Evolutionary conservation across 139 green algal genomes (phyloP).

Genomic region (Chlorella vulgaris): DNA sequence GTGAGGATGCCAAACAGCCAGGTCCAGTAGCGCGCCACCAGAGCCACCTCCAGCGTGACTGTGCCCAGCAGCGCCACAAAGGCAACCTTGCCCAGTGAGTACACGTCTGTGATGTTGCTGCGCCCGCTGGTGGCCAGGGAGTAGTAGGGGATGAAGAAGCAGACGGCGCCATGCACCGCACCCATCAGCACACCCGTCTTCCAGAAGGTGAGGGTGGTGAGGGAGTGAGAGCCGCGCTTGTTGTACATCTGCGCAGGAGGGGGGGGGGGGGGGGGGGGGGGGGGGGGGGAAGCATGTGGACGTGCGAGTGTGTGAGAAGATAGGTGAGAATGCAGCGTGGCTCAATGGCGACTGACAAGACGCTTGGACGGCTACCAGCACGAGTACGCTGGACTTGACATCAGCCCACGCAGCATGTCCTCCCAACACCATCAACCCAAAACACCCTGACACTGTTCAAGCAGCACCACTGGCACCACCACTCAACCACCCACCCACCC

Average conservation of each 20-base stretch:
- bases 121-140: constrained; percentile 34
- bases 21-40: constrained; percentile 76
- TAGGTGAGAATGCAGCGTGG: background rate
- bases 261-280: too few relatives aligned
- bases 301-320: background rate
- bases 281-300: background rate
- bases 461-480: too few relatives aligned
- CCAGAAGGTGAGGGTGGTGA: constrained; percentile 65
- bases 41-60: constrained; percentile 70
- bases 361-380: too few relatives aligned
- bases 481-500: too few relatives aligned
- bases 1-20: constrained; percentile 58
- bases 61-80: constrained; percentile 65
- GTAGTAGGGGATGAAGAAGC: constrained; percentile 73
- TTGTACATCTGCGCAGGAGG: constrained; percentile 65
- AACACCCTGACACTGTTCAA: too few relatives aligned
- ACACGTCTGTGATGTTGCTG: constrained; percentile 58
- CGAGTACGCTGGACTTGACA: too few relatives aligned
- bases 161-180: constrained; percentile 51
- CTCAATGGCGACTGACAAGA: background rate
- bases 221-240: constrained; percentile 39
- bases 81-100: constrained; percentile 56
- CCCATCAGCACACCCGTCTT: constrained; percentile 59
- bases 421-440: too few relatives aligned
- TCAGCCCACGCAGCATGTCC: too few relatives aligned